Base-by-base conservation (phyloP, 2,329 filamentous ascomycete species). In the Dactylellina parvicollis region DNA sequence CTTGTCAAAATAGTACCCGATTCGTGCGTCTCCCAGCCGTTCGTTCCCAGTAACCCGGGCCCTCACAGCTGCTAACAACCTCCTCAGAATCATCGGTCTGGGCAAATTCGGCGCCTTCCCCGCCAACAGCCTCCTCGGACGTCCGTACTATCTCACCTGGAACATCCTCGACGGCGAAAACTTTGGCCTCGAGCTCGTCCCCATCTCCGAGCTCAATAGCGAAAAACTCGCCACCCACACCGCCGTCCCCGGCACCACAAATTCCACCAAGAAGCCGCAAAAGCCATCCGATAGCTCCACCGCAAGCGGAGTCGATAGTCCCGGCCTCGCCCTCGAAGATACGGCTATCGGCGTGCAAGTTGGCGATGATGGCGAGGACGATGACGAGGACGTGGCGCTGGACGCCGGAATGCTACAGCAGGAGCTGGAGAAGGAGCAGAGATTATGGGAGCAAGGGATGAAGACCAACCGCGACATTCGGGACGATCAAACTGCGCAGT, bases 101-200 rank as follows among this genome's bases (percentile, higher is more conserved):
- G 92, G 92, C 64, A 98, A 97, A 86, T 96, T 95, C 80, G 95
- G 95, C 75, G 88, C 88, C 1, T 97, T 99, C 79, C 90, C 92
- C 14, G 88, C 91, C 57, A 97, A 98, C 79, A 86, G 95, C 30
- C 87, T 99, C 47, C 87, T 99, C 75, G 90, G 92, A n/a, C 89
- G 95, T 5, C 95, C 95, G 0, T 96, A 92, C 80, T 88, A 96
- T 82, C 84, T 96, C 72, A 98, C 93, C 0, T 99, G 92, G 64
- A 86, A 87, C 76, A 84, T 85, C 42, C 84, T 89, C 49, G 86
- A 89, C 80, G 85, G 86, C 72, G 70, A 76, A 9, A 73, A 66
- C 22, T 54, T 66, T 8, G 76, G 76, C 7, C 73, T 78, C n/a
- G 64, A 76, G 12, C 56, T 75, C 7, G 77, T 78, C 22, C 70